Evolutionary conservation across 2,329 filamentous ascomycete genomes (phyloP), one percentile per base, ranked within the genome.

Genomic region (Colletotrichum spinosum): DNA sequence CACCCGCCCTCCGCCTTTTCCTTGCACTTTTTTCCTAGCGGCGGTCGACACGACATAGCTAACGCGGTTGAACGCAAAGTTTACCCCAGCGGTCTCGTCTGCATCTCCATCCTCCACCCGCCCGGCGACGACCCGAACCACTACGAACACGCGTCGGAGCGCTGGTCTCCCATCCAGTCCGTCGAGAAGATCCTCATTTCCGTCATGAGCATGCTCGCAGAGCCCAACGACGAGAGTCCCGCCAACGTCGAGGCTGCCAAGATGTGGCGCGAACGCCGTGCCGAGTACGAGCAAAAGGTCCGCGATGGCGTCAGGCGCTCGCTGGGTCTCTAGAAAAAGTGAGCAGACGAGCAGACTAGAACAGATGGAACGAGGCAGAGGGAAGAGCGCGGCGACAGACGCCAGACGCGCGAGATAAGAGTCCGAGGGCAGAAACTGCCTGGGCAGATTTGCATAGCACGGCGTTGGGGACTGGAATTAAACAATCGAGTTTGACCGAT

Each of bases 101-200:
- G 95, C 82, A 98, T 98, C 74, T 97, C 93, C n/a, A 98, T 98
- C 81, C 89, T 98, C 2, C 95, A 98, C 79, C 91, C 95, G 3
- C 95, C 95, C 3, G 95, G 96, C 73, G 95, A 98, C 80, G 95
- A 98, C 79, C 96, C 96, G 59, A 97, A 97, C 82, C 94, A 97
- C 83, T 98, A 98, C 85, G 95, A 98, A 80, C 92, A 95, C 72
- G 95, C 96, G 8, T 94, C 92, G 1, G 96, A 98, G 83, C 90
- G 95, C 69, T 98, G 95, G 95, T 95, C 92, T 35, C 95, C 95
- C 11, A 97, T 98, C 68, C 96, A 98, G 82, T 96, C 92, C 65
- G 95, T 97, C 70, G 96, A 98, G 81, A 98, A 97, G 84, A 98
- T 98, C 71, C 84, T 98, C 71, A 94, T 98, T 63, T 94, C 90